A percentile compares a stretch with the other conserved stretches of the same genome.
These are phyloP conservation scores for Volvox africanus DNA, from an alignment of 139 green algal species.

Conservation along the genomic window DNA sequence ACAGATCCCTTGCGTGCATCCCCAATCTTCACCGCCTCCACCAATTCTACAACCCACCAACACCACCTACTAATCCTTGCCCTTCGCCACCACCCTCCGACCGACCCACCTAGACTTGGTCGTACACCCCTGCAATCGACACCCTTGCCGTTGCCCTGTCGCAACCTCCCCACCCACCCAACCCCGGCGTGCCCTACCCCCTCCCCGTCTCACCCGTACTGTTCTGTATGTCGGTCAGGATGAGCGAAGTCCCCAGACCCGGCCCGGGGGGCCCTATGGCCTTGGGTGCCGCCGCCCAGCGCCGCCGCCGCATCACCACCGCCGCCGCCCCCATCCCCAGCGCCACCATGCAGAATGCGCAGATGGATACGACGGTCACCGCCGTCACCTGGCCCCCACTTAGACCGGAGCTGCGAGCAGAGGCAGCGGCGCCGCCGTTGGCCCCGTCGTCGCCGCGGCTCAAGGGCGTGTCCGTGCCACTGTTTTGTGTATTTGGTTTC, in stretches of 20 bases:
- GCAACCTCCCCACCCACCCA: background rate
- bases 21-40: no score
- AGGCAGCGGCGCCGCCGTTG: background rate
- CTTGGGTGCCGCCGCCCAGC: background rate
- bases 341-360: background rate
- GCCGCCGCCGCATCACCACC: background rate
- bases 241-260: background rate
- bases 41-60: no score
- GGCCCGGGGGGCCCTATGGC: background rate
- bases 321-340: background rate
- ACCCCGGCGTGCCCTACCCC: background rate
- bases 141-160: background rate
- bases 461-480: no score
- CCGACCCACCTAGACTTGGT: no score
- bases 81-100: no score
- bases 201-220: background rate
- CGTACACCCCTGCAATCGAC: no score
- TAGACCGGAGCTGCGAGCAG: background rate
- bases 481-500: no score
- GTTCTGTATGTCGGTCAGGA: constrained; percentile 37
- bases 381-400: background rate
- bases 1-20: no score
- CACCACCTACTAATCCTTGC: no score
- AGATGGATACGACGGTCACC: background rate
- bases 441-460: background rate